These are phyloP conservation scores for Hypholoma sublateritium DNA, from an alignment of 768 basidiomycete species.

Conservation along the genomic window DNA sequence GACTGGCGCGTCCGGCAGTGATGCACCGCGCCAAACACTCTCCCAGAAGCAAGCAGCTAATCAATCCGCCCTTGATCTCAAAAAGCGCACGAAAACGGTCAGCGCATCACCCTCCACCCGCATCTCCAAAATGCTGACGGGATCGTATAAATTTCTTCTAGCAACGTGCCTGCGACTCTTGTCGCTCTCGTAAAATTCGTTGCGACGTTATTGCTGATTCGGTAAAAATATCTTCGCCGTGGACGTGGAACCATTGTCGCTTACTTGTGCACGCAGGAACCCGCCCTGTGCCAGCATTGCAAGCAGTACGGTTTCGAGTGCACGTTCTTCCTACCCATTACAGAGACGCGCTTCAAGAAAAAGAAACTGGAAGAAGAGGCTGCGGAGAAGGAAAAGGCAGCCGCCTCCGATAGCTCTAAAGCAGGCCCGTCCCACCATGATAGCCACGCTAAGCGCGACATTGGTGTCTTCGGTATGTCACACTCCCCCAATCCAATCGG, in stretches of 20 bases:
- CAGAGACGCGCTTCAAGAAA: slow-evolving; percentile 98
- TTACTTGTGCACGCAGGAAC: slow-evolving; percentile 40
- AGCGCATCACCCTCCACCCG: slow-evolving; percentile 8
- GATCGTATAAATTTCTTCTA: slow-evolving; percentile 14
- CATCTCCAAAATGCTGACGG: slow-evolving; percentile 7
- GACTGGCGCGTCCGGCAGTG: slow-evolving; percentile 47
- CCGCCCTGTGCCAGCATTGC: slow-evolving; percentile 90
- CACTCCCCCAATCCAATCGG: slow-evolving; percentile 11
- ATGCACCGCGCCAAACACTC: slow-evolving; percentile 35
- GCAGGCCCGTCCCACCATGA: slow-evolving; percentile 43
- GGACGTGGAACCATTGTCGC: slow-evolving; percentile 4
- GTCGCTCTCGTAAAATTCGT: slow-evolving; percentile 88
- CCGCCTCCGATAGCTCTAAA: slow-evolving; percentile 26
- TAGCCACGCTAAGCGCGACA: slow-evolving; percentile 48
- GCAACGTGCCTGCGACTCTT: slow-evolving; percentile 88
- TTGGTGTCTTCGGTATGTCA: slow-evolving; percentile 61
- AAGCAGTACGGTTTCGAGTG: slow-evolving; percentile 92
- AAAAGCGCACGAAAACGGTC: slow-evolving; percentile 91
- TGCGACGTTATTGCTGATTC: slow-evolving; percentile 85
- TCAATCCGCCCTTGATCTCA: slow-evolving; percentile 51
- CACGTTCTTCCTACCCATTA: slow-evolving; percentile 97
- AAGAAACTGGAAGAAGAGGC: slow-evolving; percentile 80
- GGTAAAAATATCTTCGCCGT: slow-evolving; percentile 20
- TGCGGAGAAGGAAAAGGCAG: slow-evolving; percentile 37
- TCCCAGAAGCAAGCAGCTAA: slow-evolving; percentile 22